A percentile compares a stretch with the other conserved stretches of the same genome.
phyloP scores from a whole-genome alignment of 768 basidiomycete species.

The Tephrocybe sp. region DNA sequence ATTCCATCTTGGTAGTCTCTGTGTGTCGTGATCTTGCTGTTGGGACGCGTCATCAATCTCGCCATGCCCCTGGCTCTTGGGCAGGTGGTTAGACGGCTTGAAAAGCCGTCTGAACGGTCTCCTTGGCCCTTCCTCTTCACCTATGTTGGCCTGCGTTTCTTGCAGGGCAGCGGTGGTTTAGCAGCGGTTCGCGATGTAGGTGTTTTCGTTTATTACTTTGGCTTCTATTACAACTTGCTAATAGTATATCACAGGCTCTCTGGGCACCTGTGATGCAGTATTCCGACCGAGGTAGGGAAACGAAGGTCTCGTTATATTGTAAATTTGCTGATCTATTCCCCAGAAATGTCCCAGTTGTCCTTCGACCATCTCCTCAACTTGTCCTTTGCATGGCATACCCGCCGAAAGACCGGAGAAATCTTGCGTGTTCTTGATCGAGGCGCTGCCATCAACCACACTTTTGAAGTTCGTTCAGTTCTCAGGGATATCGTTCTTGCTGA shows the following conservation, averaged over 20 bases:
- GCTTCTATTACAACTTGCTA: background rate
- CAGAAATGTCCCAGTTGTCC: constrained; percentile 85
- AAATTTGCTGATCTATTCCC: constrained; percentile 5
- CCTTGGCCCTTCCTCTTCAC: constrained; percentile 70
- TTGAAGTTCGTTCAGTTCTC: constrained; percentile 48
- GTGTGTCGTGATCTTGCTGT: constrained; percentile 68
- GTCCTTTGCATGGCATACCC: constrained; percentile 81
- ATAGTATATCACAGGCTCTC: constrained; percentile 42
- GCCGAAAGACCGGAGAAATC: constrained; percentile 83
- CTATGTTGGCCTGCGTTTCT: constrained; percentile 70
- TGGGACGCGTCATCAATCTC: constrained; percentile 78
- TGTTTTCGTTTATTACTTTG: constrained; percentile 6
- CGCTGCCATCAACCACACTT: constrained; percentile 80
- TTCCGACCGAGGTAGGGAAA: constrained; percentile 61
- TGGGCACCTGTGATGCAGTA: constrained; percentile 92
- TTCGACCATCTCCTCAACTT: constrained; percentile 88
- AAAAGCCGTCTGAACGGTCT: constrained; percentile 42
- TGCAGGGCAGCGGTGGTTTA: constrained; percentile 78
- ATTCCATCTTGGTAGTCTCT: constrained; percentile 40
- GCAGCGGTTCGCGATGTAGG: constrained; percentile 61
- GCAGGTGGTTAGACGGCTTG: constrained; percentile 57
- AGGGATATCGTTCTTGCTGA: background rate
- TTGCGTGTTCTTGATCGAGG: constrained; percentile 82
- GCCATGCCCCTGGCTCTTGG: constrained; percentile 73
- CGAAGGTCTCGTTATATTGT: background rate